phyloP scores from a whole-genome alignment of 768 basidiomycete genomes.

The Porpolomopsis calyptriformis region DNA sequence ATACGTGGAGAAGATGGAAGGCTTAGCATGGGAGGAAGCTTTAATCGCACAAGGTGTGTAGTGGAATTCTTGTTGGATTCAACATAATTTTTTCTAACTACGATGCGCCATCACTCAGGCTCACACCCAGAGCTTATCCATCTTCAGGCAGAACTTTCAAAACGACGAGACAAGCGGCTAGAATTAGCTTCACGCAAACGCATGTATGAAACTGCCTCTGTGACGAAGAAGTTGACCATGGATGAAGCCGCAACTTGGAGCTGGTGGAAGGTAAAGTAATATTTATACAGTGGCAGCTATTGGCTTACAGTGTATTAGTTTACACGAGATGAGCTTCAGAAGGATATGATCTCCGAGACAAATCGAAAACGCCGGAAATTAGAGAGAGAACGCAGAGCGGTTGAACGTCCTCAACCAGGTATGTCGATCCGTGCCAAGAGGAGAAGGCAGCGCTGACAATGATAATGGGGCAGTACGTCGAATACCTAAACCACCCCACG shows the following conservation, averaged over 20 bases:
- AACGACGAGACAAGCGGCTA: constrained; percentile 70
- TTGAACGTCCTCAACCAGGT: constrained; percentile 73
- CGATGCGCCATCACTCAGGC: constrained; percentile 30
- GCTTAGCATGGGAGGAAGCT: constrained; percentile 77
- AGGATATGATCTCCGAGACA: constrained; percentile 80
- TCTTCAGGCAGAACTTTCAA: constrained; percentile 67
- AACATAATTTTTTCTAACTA: constrained; percentile 3
- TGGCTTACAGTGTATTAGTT: constrained; percentile 31
- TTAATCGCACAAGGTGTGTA: constrained; percentile 65
- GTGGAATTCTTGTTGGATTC: neutral
- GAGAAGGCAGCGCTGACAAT: constrained; percentile 1
- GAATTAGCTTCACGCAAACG: constrained; percentile 71
- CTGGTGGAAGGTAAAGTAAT: constrained; percentile 70
- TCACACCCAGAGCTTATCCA: constrained; percentile 81
- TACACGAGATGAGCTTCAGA: constrained; percentile 69
- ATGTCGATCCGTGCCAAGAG: constrained; percentile 13
- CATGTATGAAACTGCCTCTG: constrained; percentile 53
- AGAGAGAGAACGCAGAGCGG: constrained; percentile 72
- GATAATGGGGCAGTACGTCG: constrained; percentile 37
- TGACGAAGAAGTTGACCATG: constrained; percentile 48
- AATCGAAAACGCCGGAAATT: constrained; percentile 77
- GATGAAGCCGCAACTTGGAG: constrained; percentile 79
- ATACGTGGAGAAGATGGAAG: constrained; percentile 92
- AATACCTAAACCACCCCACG: constrained; percentile 44
- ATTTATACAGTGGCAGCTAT: constrained; percentile 1